These are phyloP conservation scores for Plasmodium fragile DNA, from an alignment of 169 alveolate genomes.

Conservation along the genomic window DNA sequence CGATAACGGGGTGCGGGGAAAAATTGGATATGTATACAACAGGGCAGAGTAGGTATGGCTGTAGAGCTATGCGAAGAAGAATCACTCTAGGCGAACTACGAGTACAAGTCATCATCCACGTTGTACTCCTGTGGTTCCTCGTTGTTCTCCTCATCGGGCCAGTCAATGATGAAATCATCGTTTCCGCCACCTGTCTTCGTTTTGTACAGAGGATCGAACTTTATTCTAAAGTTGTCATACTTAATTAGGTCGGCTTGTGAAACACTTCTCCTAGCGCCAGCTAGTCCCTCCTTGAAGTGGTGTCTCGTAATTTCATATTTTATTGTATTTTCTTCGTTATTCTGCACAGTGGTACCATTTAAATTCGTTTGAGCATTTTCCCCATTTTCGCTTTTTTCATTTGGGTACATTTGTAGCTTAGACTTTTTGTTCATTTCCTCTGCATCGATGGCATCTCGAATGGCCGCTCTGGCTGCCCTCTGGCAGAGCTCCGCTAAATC, in stretches of 20 bases:
- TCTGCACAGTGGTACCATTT: slow-evolving; percentile 37
- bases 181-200: slow-evolving; percentile 90
- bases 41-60: not conserved
- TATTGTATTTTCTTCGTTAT: slow-evolving; percentile 89
- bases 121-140: slow-evolving; percentile 71
- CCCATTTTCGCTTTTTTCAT: slow-evolving; percentile 72
- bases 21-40: not conserved
- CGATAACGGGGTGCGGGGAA: not conserved
- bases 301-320: slow-evolving; percentile 96
- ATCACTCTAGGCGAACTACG: not conserved
- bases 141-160: slow-evolving; percentile 92
- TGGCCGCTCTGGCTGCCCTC: slow-evolving; percentile 99
- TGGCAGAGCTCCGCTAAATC: slow-evolving; percentile 99
- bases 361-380: slow-evolving; percentile 35
- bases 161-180: slow-evolving; percentile 91
- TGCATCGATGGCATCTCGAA: slow-evolving; percentile 96
- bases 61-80: not conserved
- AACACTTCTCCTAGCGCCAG: slow-evolving; percentile 98
- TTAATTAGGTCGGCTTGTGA: slow-evolving; percentile 93
- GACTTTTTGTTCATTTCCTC: slow-evolving; percentile 84
- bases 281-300: slow-evolving; percentile 99
- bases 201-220: slow-evolving; percentile 98
- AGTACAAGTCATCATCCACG: slow-evolving; percentile 74
- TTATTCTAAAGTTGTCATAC: slow-evolving; percentile 97
- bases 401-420: slow-evolving; percentile 79